These are phyloP conservation scores for Knufia fluminis DNA, from an alignment of 2,329 filamentous ascomycete genomes.

Conservation along the genomic window DNA sequence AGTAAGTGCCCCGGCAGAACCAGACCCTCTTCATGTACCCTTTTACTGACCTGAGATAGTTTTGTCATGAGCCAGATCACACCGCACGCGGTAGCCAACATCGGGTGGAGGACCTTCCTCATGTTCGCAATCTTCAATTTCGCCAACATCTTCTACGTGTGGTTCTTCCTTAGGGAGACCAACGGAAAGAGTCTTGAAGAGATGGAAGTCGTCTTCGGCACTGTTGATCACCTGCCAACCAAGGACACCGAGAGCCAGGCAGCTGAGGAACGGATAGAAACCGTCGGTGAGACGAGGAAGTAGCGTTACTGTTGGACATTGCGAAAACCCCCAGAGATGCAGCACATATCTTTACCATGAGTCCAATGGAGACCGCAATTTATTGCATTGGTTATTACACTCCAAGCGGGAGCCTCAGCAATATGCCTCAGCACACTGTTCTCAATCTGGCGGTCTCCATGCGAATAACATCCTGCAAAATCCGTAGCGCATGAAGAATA, in stretches of 20 bases:
- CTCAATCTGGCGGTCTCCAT: too few species aligned
- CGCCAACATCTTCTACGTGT: constrained; percentile 36
- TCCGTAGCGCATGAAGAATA: too few species aligned
- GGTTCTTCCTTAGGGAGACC: constrained; percentile 35
- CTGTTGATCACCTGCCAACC: constrained; percentile 12
- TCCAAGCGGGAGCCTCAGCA: too few species aligned
- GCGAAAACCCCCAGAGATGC: too few species aligned
- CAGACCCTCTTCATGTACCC: too few species aligned
- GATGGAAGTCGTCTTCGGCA: constrained; percentile 33
- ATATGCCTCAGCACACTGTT: too few species aligned
- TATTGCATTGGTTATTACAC: too few species aligned
- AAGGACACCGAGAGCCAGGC: constrained; percentile 12
- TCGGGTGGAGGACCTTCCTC: constrained; percentile 42
- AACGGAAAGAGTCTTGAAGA: constrained; percentile 38
- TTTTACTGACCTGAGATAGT: not conserved
- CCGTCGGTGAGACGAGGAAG: constrained; percentile 4
- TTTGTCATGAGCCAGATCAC: constrained; percentile 35
- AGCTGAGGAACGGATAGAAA: constrained; percentile 13
- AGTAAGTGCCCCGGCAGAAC: constrained; percentile 18
- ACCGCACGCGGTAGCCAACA: constrained; percentile 36
- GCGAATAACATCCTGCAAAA: too few species aligned
- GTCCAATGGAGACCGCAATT: too few species aligned
- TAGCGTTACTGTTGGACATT: not conserved
- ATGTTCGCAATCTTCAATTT: constrained; percentile 45
- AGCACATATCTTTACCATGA: too few species aligned